Evolutionary conservation across 345 rosid species (phyloP), one percentile per base, ranked within the genome.

Genomic region (Eucalyptus sideroxylon): DNA sequence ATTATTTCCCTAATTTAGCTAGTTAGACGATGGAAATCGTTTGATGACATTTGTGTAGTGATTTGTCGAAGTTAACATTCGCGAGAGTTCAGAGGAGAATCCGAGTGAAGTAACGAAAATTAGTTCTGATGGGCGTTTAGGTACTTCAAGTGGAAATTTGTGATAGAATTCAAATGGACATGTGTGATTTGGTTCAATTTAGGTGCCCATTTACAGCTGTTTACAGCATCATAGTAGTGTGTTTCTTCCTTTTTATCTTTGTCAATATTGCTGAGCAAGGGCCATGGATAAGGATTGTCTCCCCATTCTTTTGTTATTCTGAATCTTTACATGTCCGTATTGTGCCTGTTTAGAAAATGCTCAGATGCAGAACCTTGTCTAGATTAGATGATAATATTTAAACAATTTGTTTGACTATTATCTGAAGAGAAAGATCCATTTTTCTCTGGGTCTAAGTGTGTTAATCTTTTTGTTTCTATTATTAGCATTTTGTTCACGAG

Each of bases 401-500:
- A 65, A 65, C 37, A 65, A n/a, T 65, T 1, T 65, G 77, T 65
- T 65, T 65, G 77, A 65, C 77, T 65, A 16, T 15, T 65, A 15
- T n/a, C 37, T n/a, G 77, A 65, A 65, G 37, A 65, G 34, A 65
- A 65, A n/a, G 17, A 65, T 65, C 77, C 37, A n/a, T 65, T 65
- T 65, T 65, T 65, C 10, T n/a, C 77, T 65, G 77, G 77, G 47
- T 47, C 77, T 65, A 65, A 67, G 42, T 69, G 27, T 53, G 69
- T 31, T 44, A 24, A 69, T 50, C 42, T 34, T 87, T 42, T n/a
- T 19, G 13, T 30, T 40, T 59, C 53, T 89, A 19, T 81, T 59
- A 31, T n/a, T 82, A 98, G 99, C 99, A 98, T 93, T 98, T 98
- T 91, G 94, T 97, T 81, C 97, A 95, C 3, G 98, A 97, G 93